These are phyloP conservation scores for Trypethelium eluteriae DNA, from an alignment of 495 filamentous ascomycete species.

Conservation along the genomic window DNA sequence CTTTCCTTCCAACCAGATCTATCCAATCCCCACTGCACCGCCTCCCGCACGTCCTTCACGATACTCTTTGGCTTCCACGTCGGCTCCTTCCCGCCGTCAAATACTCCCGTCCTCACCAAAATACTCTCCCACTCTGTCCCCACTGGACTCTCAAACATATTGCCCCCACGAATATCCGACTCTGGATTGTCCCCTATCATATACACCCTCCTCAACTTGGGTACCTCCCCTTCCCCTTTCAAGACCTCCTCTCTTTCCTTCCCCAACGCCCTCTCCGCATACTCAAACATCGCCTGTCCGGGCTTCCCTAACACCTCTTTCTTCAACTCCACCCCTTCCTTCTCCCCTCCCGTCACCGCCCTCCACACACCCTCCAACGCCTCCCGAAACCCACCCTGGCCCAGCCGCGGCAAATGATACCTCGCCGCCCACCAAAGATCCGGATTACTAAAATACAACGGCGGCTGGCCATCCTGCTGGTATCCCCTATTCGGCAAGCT, in stretches of 20 bases:
- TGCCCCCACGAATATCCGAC: constrained; percentile 86
- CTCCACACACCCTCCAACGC: constrained; percentile 72
- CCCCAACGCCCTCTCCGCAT: constrained; percentile 66
- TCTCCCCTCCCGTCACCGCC: constrained; percentile 56
- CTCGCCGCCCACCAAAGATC: constrained; percentile 81
- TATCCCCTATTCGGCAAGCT: constrained; percentile 63
- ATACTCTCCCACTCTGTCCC: constrained; percentile 73
- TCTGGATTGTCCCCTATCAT: constrained; percentile 99
- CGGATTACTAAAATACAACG: constrained; percentile 79
- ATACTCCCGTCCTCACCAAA: constrained; percentile 81
- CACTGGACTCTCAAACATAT: constrained; percentile 55
- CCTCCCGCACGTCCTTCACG: constrained; percentile 60
- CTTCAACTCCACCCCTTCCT: constrained; percentile 49
- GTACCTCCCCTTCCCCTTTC: constrained; percentile 26
- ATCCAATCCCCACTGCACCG: constrained; percentile 57
- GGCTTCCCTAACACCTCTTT: constrained; percentile 81
- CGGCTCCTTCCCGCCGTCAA: constrained; percentile 47
- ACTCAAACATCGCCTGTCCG: constrained; percentile 64
- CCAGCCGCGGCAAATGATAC: constrained; percentile 79
- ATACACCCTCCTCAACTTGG: constrained; percentile 59
- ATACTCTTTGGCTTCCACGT: constrained; percentile 50
- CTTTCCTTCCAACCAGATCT: not conserved
- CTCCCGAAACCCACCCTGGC: constrained; percentile 84
- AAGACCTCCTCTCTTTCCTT: constrained; percentile 48
- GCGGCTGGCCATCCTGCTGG: constrained; percentile 70